These are phyloP conservation scores for Naganishia vaughanmartiniae DNA, from an alignment of 768 basidiomycete genomes.

Conservation along the genomic window DNA sequence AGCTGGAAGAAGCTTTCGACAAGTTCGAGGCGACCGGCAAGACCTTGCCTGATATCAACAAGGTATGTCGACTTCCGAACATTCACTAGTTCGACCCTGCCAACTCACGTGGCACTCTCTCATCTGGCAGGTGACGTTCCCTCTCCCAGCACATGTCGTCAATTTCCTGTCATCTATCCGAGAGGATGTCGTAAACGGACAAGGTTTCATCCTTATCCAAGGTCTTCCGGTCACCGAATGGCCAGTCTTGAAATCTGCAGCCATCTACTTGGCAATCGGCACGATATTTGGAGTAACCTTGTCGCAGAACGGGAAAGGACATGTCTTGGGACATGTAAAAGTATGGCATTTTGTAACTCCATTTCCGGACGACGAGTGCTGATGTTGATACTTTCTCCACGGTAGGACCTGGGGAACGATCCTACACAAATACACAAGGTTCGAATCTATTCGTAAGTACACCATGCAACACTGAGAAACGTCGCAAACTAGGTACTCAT, in stretches of 20 bases:
- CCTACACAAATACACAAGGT: constrained; percentile 47
- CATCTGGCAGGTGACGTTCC: constrained; percentile 40
- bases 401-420: constrained; percentile 46
- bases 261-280: constrained; percentile 46
- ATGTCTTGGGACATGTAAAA: constrained; percentile 51
- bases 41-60: constrained; percentile 37
- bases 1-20: constrained; percentile 42
- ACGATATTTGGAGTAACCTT: constrained; percentile 44
- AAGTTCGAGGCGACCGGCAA: constrained; percentile 35
- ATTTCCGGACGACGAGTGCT: not conserved
- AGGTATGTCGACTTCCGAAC: constrained; percentile 30
- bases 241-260: constrained; percentile 42
- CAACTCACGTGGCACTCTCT: not conserved
- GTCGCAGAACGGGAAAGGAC: constrained; percentile 47
- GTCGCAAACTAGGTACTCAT: not conserved
- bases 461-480: not conserved
- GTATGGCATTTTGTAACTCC: constrained; percentile 14
- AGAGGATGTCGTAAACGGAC: constrained; percentile 44
- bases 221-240: constrained; percentile 45
- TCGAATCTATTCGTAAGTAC: constrained; percentile 38
- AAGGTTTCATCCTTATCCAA: constrained; percentile 50
- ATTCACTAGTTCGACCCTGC: not conserved
- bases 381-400: not conserved
- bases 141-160: constrained; percentile 37
- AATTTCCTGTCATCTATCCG: constrained; percentile 36